phyloP scores from a whole-genome alignment of 2,329 filamentous ascomycete genomes.

The Diaporthe sp. region DNA sequence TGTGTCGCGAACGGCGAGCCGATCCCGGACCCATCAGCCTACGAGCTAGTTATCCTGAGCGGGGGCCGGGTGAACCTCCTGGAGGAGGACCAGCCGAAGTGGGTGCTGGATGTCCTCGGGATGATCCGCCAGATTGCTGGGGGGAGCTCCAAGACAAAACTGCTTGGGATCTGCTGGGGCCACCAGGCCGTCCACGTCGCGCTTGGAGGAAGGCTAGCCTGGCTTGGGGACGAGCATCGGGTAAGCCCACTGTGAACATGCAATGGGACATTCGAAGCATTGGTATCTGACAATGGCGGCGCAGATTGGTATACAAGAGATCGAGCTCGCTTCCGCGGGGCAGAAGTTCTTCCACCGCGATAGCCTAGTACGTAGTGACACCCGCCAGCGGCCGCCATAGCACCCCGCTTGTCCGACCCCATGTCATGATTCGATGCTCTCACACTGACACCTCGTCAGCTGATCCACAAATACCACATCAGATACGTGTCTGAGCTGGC shows the following conservation, averaged over 20 bases:
- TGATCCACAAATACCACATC: conserved; percentile 2
- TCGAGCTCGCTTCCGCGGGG: background rate
- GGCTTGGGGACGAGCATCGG: background rate
- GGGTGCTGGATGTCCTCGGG: background rate
- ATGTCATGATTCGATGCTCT: background rate
- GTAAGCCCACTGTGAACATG: background rate
- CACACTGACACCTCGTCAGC: background rate
- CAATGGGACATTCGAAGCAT: background rate
- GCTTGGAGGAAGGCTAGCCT: background rate
- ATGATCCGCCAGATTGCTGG: background rate
- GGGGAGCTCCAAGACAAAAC: background rate
- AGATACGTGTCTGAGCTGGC: conserved; percentile 6
- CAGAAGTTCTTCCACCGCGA: background rate
- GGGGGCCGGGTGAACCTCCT: background rate
- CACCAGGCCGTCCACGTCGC: conserved; percentile 11
- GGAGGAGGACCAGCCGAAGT: background rate
- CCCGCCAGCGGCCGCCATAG: background rate
- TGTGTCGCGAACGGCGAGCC: conserved; percentile 8
- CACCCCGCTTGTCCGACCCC: no score
- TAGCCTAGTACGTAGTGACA: background rate
- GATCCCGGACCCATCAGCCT: background rate
- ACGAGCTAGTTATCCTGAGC: conserved; percentile 13
- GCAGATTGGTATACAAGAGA: conserved; percentile 13
- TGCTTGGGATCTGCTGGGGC: conserved; percentile 19
- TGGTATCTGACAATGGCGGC: background rate